These are phyloP conservation scores for Fusarium sp. DNA, from an alignment of 2,329 filamentous ascomycete genomes.

Conservation along the genomic window DNA sequence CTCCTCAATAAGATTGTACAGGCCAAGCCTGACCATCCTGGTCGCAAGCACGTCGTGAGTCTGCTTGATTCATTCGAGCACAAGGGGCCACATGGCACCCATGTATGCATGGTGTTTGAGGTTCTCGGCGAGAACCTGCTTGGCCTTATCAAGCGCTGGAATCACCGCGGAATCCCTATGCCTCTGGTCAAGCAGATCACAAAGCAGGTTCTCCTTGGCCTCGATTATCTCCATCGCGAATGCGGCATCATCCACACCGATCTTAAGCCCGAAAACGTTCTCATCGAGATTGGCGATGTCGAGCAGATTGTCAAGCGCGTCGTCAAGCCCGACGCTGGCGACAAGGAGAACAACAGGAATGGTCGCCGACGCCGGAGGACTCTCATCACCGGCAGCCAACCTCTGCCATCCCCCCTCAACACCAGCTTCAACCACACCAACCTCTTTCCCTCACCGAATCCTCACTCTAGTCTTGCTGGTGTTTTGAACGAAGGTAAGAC, in stretches of 20 bases:
- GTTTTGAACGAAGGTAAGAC: slow-evolving; percentile 81
- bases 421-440: slow-evolving; percentile 87
- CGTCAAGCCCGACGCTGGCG: slow-evolving; percentile 80
- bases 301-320: slow-evolving; percentile 98
- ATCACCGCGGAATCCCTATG: slow-evolving; percentile 97
- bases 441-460: slow-evolving; percentile 71
- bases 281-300: slow-evolving; percentile 98
- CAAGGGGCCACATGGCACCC: slow-evolving; percentile 94
- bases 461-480: slow-evolving; percentile 83
- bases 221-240: slow-evolving; percentile 97
- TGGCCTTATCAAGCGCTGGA: slow-evolving; percentile 97
- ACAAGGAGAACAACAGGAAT: slow-evolving; percentile 92
- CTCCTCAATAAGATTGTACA: slow-evolving; percentile 96
- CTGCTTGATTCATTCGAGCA: slow-evolving; percentile 97
- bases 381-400: slow-evolving; percentile 96
- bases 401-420: slow-evolving; percentile 93
- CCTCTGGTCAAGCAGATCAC: slow-evolving; percentile 98
- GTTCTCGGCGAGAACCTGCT: slow-evolving; percentile 95
- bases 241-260: slow-evolving; percentile 99
- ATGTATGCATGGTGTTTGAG: slow-evolving; percentile 99
- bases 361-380: slow-evolving; percentile 90
- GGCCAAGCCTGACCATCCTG: slow-evolving; percentile 93
- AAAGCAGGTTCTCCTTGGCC: slow-evolving; percentile 93
- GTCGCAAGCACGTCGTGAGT: slow-evolving; percentile 94
- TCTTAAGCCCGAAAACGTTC: slow-evolving; percentile 95